Evolutionary conservation across 2,329 filamentous ascomycete species (phyloP).

Genomic region (Moelleriella libera): DNA sequence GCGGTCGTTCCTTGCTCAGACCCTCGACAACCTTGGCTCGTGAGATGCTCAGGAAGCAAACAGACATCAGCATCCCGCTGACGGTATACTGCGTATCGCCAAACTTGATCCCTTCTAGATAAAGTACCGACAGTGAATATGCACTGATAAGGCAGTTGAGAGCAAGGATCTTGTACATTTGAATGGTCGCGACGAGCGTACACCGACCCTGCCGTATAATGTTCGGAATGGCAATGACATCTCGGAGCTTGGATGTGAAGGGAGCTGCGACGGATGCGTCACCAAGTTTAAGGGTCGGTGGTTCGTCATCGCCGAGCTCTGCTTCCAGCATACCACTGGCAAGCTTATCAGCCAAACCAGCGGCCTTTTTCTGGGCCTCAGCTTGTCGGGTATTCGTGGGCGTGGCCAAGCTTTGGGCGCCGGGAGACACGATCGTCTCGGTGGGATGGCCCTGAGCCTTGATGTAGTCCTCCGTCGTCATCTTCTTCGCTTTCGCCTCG

Average conservation of each 20-base stretch:
- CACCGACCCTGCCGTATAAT: slow-evolving; percentile 96
- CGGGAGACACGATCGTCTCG: slow-evolving; percentile 53
- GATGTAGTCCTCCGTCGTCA: slow-evolving; percentile 43
- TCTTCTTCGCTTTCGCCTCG: slow-evolving; percentile 67
- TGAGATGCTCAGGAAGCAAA: slow-evolving; percentile 98
- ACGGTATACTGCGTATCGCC: slow-evolving; percentile 97
- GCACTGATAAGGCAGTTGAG: slow-evolving; percentile 96
- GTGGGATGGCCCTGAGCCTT: slow-evolving; percentile 36
- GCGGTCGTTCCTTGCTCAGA: slow-evolving; percentile 89
- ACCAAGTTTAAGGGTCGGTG: slow-evolving; percentile 89
- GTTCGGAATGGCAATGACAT: slow-evolving; percentile 93
- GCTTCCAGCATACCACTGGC: slow-evolving; percentile 79
- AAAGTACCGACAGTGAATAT: slow-evolving; percentile 91
- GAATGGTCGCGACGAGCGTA: slow-evolving; percentile 93
- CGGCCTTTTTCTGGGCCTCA: slow-evolving; percentile 57
- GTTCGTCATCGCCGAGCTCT: slow-evolving; percentile 78
- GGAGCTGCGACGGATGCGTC: slow-evolving; percentile 95
- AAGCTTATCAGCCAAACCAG: slow-evolving; percentile 72
- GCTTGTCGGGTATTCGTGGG: slow-evolving; percentile 27
- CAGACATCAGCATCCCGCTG: slow-evolving; percentile 98
- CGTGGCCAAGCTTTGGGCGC: slow-evolving; percentile 37
- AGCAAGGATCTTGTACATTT: slow-evolving; percentile 99
- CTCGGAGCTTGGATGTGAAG: slow-evolving; percentile 94
- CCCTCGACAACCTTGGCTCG: slow-evolving; percentile 90
- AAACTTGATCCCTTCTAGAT: slow-evolving; percentile 97